Evolutionary conservation across 2,329 filamentous ascomycete species (phyloP).

Genomic region (Diaporthe humulicola): DNA sequence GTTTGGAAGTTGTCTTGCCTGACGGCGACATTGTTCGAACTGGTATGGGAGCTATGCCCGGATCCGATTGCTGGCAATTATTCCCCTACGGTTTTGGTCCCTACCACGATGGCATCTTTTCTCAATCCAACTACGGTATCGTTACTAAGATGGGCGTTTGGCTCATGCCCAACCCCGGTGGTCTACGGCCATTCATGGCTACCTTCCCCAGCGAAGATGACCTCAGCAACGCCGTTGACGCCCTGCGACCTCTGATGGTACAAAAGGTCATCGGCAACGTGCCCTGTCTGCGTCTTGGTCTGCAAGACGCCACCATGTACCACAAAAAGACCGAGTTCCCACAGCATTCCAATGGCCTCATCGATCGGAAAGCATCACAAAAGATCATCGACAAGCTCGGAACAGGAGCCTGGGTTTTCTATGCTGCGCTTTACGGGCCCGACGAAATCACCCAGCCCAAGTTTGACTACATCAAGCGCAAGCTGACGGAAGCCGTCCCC

Average conservation of each 20-base stretch:
- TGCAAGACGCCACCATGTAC: constrained; percentile 1
- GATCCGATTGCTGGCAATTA: background rate
- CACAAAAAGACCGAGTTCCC: constrained; percentile 9
- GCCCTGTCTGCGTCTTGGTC: background rate
- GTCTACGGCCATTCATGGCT: constrained; percentile 3
- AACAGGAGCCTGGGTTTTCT: constrained; percentile 5
- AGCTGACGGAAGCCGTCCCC: background rate
- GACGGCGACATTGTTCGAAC: constrained; percentile 6
- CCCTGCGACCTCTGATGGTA: background rate
- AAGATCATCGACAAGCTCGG: constrained; percentile 9
- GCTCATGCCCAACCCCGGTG: constrained; percentile 1
- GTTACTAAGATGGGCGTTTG: constrained; percentile 9
- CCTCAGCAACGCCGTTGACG: background rate
- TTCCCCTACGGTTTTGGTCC: constrained; percentile 1
- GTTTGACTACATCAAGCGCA: constrained; percentile 8
- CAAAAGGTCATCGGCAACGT: constrained; percentile 1
- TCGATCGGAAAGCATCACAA: background rate
- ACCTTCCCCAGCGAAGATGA: background rate
- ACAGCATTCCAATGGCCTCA: background rate
- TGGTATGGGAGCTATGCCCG: background rate
- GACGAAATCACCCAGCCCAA: constrained; percentile 4
- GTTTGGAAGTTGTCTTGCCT: background rate
- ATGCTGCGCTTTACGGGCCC: background rate
- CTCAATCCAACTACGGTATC: constrained; percentile 8
- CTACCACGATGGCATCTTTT: background rate